Evolutionary conservation across 1,139 yeast species (phyloP).

Genomic region (Saccharomyces hybrid): DNA sequence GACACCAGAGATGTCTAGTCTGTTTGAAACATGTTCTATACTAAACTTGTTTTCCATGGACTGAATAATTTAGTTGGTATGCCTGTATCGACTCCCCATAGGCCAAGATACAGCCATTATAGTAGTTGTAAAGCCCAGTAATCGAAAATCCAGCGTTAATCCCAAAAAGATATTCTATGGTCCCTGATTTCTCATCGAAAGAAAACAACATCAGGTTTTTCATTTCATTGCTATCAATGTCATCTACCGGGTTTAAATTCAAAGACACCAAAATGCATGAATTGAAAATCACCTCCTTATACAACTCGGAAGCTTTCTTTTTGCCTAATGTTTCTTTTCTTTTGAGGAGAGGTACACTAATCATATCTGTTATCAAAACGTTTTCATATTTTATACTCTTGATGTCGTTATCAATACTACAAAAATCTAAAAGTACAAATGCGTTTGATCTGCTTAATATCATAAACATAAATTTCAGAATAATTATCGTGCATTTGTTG

Average conservation of each 20-base stretch:
- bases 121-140: slow-evolving; percentile 16
- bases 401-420: not conserved
- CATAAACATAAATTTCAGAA: not conserved
- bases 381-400: slow-evolving; percentile 12
- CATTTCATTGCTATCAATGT: slow-evolving; percentile 9
- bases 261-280: slow-evolving; percentile 24
- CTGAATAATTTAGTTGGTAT: slow-evolving; percentile 21
- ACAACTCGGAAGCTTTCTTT: slow-evolving; percentile 10
- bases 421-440: not conserved
- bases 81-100: slow-evolving; percentile 21
- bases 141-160: slow-evolving; percentile 14
- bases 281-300: slow-evolving; percentile 20
- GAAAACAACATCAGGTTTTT: slow-evolving; percentile 23
- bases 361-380: slow-evolving; percentile 20
- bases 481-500: not conserved
- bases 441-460: not conserved
- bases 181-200: slow-evolving; percentile 23
- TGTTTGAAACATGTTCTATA: slow-evolving; percentile 14
- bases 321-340: not conserved
- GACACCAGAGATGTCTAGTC: slow-evolving; percentile 11
- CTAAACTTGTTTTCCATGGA: slow-evolving; percentile 25
- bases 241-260: slow-evolving; percentile 23
- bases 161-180: slow-evolving; percentile 16
- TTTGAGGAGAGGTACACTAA: slow-evolving; percentile 11
- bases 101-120: slow-evolving; percentile 14